phyloP scores from a whole-genome alignment of 331 rosid genomes.

The Cydonia oblonga region DNA sequence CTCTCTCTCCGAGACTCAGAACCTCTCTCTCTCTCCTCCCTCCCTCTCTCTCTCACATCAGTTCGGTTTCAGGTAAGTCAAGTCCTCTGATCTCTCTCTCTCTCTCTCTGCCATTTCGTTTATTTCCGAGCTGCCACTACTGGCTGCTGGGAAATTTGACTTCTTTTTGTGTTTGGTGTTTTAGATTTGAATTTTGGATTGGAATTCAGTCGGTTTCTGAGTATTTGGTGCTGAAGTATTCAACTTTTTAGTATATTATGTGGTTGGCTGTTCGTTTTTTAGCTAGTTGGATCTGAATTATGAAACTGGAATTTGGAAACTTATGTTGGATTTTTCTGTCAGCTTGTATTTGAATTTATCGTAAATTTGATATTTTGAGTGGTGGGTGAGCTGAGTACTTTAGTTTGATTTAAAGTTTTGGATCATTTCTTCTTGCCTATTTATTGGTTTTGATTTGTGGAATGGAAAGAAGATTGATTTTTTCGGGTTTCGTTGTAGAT shows the following conservation, averaged over 20 bases:
- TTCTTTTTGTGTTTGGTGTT: background rate
- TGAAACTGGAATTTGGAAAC: background rate
- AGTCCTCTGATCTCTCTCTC: constrained; percentile 13
- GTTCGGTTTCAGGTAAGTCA: constrained; percentile 27
- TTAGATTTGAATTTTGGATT: background rate
- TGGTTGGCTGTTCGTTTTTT: constrained; percentile 11
- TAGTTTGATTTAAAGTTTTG: background rate
- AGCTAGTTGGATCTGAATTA: constrained; percentile 44
- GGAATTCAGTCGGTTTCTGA: background rate
- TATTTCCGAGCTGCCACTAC: background rate
- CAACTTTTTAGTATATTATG: background rate
- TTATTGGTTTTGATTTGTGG: background rate
- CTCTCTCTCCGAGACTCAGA: too few relatives aligned
- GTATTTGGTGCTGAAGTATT: background rate
- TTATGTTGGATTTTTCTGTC: background rate
- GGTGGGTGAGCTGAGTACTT: background rate
- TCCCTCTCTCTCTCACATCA: constrained; percentile 18
- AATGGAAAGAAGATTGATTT: constrained; percentile 7
- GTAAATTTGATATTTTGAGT: constrained; percentile 1
- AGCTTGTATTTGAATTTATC: constrained; percentile 2
- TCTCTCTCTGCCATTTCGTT: background rate
- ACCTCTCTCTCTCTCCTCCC: background rate
- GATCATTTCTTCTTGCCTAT: background rate
- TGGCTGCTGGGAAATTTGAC: background rate
- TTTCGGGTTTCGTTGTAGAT: constrained; percentile 20